Evolutionary conservation across 2,329 filamentous ascomycete genomes (phyloP).

Genomic region (Arthrinium phaeospermum): DNA sequence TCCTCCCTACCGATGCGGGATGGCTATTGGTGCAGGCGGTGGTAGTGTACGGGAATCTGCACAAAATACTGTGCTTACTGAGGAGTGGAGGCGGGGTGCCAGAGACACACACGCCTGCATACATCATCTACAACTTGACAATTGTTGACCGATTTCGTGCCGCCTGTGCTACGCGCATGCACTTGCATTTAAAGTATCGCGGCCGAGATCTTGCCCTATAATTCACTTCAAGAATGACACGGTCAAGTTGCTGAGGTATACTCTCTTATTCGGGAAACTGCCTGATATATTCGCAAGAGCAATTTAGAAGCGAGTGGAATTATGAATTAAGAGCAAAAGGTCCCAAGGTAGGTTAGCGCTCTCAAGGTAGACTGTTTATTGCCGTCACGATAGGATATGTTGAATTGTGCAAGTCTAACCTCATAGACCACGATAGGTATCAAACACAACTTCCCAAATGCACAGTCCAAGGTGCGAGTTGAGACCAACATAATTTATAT

Average conservation of each 20-base stretch:
- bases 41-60: background rate
- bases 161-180: background rate
- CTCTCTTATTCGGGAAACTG: background rate
- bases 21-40: background rate
- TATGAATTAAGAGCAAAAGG: background rate
- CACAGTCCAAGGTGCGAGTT: background rate
- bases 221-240: background rate
- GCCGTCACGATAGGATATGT: background rate
- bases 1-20: background rate
- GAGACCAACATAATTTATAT: background rate
- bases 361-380: background rate
- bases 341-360: background rate
- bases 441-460: background rate
- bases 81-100: background rate
- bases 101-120: background rate
- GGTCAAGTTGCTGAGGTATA: background rate
- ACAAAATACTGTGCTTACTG: background rate
- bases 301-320: background rate
- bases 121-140: background rate
- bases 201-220: background rate
- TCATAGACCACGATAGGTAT: background rate
- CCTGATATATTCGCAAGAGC: background rate
- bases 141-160: background rate
- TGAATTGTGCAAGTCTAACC: background rate
- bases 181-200: background rate